Base-by-base conservation (phyloP, 345 rosid species). In the Chamaenerion angustifolium region DNA sequence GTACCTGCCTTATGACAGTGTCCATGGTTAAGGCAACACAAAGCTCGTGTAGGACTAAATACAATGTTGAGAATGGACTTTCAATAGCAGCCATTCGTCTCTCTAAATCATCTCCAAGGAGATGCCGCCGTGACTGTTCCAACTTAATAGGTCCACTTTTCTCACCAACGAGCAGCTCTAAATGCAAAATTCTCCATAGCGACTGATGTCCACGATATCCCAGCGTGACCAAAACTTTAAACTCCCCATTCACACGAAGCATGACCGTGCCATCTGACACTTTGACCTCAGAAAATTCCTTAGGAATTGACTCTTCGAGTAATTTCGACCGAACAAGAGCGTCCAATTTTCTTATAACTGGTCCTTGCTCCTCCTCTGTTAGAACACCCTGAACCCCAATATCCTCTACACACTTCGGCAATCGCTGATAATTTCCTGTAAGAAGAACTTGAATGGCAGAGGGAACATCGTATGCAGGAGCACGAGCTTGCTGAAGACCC, bases 81-180 rank as follows among this genome's bases (percentile, higher is more conserved):
- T 88, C 95, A 42, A 92, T 77, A 48, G 73, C 77, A 4, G 89
- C 85, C 99, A 88, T 93, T 66, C 99, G 63, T 56, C 99, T 94
- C 73, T 93, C 99, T 56, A 82, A 69, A 72, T 93, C 88, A 79
- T 93, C 99, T 37, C 97, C 96, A 51, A 93, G 92, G 41, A 58
- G 67, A 69, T 85, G 95, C 61, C 83, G 68, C 40, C 88, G 81
- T 27, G 67, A 64, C 64, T 77, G 77, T 64, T 88, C 99, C 56
- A 93, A 61, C 62, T 81, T 79, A 52, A 82, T 81, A 16, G 56
- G 67, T 42, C 99, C 94, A 55, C 76, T 79, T 69, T 65, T 76
- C 76, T 93, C 96, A 66, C 99, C 97, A 63, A 93, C 97, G 58
- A 93, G 95, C 64, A 93, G 76, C 74, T 93, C 95, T 69, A 93